These are phyloP conservation scores for Plectosphaerella cucumerina DNA, from an alignment of 2,329 filamentous ascomycete species.

Conservation along the genomic window DNA sequence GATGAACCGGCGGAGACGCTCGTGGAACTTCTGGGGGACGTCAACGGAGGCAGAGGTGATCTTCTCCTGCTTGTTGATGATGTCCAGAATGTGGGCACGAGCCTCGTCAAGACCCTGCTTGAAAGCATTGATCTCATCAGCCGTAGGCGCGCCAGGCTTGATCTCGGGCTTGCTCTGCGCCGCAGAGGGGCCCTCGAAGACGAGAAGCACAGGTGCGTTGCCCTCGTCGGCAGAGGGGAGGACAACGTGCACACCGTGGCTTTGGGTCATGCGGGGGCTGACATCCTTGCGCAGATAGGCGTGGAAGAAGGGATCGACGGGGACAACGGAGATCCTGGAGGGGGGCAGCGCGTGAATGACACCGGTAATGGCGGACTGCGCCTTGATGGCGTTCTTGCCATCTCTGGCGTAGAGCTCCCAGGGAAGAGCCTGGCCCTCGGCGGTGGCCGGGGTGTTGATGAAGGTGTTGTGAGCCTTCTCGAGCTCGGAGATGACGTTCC, in stretches of 20 bases:
- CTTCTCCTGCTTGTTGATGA: conserved; percentile 56
- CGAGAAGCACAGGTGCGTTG: conserved; percentile 59
- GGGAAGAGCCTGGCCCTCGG: conserved; percentile 60
- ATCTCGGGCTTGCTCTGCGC: conserved; percentile 12
- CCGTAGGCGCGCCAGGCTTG: conserved; percentile 12
- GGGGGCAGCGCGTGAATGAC: conserved; percentile 73
- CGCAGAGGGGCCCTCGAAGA: conserved; percentile 61
- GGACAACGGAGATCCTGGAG: conserved; percentile 60
- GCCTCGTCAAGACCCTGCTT: conserved; percentile 52
- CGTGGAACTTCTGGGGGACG: conserved; percentile 60
- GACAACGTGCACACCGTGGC: conserved; percentile 70
- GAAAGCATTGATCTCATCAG: conserved; percentile 49
- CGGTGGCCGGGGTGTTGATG: conserved; percentile 73
- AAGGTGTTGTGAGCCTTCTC: conserved; percentile 79
- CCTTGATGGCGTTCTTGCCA: conserved; percentile 75
- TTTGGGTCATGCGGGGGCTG: conserved; percentile 57
- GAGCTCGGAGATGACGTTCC: conserved; percentile 75
- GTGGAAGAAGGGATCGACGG: conserved; percentile 77
- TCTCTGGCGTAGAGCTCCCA: conserved; percentile 90
- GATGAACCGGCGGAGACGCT: conserved; percentile 59
- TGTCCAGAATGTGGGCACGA: conserved; percentile 49
- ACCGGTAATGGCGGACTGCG: conserved; percentile 69
- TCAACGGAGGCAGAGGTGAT: conserved; percentile 49
- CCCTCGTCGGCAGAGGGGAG: conserved; percentile 61
- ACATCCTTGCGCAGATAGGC: conserved; percentile 64